Percentiles rank a stretch among this genome's conserved stretches.
These are phyloP conservation scores for Rhodotorula sp. DNA, from an alignment of 1,284 basidiomycete species.

Conservation along the genomic window DNA sequence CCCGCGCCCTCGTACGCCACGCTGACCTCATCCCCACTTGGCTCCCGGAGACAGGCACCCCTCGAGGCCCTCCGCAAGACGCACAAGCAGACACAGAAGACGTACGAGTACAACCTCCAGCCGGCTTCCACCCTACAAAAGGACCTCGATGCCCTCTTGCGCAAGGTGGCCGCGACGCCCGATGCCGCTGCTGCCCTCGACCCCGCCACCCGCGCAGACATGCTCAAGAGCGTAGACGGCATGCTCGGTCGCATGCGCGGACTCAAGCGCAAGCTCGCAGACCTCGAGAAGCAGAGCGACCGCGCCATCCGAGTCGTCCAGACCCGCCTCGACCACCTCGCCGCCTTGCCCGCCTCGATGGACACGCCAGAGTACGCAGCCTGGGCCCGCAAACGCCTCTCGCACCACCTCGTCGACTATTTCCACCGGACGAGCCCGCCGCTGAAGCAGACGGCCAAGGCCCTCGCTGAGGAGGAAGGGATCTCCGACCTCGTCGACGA, in stretches of 20 bases:
- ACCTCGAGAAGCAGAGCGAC: constrained; percentile 21
- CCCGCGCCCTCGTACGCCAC: not conserved
- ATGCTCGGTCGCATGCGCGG: constrained; percentile 72
- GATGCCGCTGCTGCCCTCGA: constrained; percentile 47
- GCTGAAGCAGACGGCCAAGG: constrained; percentile 58
- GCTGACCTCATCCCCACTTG: constrained; percentile 4
- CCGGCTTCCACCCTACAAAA: constrained; percentile 49
- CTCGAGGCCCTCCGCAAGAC: constrained; percentile 81
- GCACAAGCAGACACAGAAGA: constrained; percentile 72
- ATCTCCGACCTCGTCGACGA: constrained; percentile 83
- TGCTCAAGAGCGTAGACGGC: constrained; percentile 62
- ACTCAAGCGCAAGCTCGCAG: constrained; percentile 72
- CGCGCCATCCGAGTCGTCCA: constrained; percentile 12
- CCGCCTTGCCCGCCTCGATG: constrained; percentile 60
- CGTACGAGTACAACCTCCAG: constrained; percentile 72
- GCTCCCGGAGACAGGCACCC: not conserved
- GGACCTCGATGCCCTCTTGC: constrained; percentile 54
- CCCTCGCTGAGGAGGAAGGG: constrained; percentile 65
- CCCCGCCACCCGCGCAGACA: constrained; percentile 53
- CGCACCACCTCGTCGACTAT: constrained; percentile 92
- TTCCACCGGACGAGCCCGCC: constrained; percentile 69
- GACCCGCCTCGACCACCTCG: constrained; percentile 63
- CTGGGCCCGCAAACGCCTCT: constrained; percentile 76
- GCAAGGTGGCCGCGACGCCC: constrained; percentile 57
- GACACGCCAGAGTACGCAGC: constrained; percentile 62